Conservation (phyloP, 1,284 basidiomycete species). For the Papiliotrema fonsecae region DNA sequence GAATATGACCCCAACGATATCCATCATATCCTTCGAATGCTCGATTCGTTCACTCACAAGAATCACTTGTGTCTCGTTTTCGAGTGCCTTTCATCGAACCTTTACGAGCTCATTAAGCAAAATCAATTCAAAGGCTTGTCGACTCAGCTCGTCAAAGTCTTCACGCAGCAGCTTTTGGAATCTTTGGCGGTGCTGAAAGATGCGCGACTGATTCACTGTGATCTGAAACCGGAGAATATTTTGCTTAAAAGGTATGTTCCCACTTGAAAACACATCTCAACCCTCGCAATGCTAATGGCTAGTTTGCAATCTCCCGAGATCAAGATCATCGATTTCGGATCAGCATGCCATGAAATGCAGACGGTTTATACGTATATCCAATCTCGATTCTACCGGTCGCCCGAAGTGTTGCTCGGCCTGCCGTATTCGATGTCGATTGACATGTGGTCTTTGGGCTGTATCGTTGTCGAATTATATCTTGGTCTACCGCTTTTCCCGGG, state of each 20-base stretch:
- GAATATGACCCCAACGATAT: conserved; percentile 88
- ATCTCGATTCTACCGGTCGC: conserved; percentile 96
- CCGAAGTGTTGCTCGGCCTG: conserved; percentile 92
- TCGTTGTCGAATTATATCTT: conserved; percentile 95
- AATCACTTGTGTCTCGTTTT: conserved; percentile 97
- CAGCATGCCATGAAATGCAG: conserved; percentile 95
- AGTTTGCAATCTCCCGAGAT: conserved; percentile 96
- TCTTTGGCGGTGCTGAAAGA: conserved; percentile 90
- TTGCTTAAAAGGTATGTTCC: conserved; percentile 59
- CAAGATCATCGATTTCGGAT: conserved; percentile 99
- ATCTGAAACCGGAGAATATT: conserved; percentile 96
- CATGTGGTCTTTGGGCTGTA: conserved; percentile 99
- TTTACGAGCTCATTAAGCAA: conserved; percentile 99
- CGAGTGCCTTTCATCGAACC: conserved; percentile 92
- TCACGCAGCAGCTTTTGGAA: conserved; percentile 92
- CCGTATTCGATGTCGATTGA: conserved; percentile 92
- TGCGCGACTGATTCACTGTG: conserved; percentile 93
- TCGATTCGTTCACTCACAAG: conserved; percentile 94
- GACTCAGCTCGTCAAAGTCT: conserved; percentile 95
- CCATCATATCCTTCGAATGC: conserved; percentile 92
- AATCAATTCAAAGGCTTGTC: conserved; percentile 98
- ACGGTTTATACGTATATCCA: conserved; percentile 99
- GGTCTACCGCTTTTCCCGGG: conserved; percentile 95
- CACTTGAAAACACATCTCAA: neutral
- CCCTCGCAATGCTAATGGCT: conserved; percentile 18